Conservation (phyloP, 306 rosid genomes). For the Quercus berberidifolia region DNA sequence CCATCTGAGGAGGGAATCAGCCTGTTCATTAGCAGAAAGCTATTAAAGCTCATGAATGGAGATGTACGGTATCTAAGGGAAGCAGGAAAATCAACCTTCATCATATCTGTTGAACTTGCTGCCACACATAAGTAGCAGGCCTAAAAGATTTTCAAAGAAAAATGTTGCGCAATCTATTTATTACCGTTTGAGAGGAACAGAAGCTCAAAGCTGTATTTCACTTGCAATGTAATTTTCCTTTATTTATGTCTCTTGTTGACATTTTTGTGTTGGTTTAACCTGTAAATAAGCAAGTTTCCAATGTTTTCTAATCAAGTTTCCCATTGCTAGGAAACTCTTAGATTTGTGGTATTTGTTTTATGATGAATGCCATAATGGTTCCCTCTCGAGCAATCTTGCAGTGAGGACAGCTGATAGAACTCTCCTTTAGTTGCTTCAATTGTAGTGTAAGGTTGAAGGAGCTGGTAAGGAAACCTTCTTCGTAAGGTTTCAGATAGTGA, state of each 20-base stretch:
- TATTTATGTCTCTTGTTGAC: neutral
- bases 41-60: slow-evolving; percentile 87
- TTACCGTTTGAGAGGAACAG: neutral
- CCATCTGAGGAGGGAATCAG: slow-evolving; percentile 76
- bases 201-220: neutral
- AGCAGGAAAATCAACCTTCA: slow-evolving; percentile 73
- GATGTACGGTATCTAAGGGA: slow-evolving; percentile 76
- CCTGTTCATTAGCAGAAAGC: slow-evolving; percentile 75
- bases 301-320: neutral
- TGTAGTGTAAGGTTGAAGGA: neutral
- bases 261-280: neutral
- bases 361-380: neutral
- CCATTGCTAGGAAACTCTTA: neutral
- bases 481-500: neutral
- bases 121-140: slow-evolving; percentile 37
- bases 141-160: slow-evolving; percentile 22
- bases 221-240: neutral
- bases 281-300: slow-evolving; percentile 18
- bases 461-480: neutral
- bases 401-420: neutral
- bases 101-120: slow-evolving; percentile 77
- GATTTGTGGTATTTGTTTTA: neutral
- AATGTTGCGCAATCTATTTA: neutral
- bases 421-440: neutral
- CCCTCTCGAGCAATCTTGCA: neutral